Evolutionary conservation across 768 basidiomycete genomes (phyloP), one percentile per base, ranked within the genome.

Genomic region (Suillus fuscotomentosus): DNA sequence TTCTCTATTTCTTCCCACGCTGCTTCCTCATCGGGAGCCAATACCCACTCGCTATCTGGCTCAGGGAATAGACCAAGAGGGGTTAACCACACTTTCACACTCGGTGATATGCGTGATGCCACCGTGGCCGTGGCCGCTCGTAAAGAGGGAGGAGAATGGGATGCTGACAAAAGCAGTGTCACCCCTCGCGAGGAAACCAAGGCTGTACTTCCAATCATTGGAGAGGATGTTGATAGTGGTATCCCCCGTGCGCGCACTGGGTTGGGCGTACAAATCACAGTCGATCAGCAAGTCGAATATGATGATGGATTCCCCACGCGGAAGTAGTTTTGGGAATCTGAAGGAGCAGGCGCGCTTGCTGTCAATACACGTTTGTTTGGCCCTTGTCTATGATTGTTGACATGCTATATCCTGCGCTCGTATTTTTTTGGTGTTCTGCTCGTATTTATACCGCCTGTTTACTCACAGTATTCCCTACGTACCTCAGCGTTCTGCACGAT

Each of bases 241-340:
- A 68, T 41, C 41, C 43, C 34, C 36, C 39, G 61, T 60, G 67
- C 5, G 63, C 63, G 11, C 68, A 72, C 36, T 65, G 70, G 0
- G 68, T 70, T 72, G 47, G 86, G 86, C n/a, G 85, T 88, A 42
- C 86, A 86, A 68, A 79, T 88, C 63, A 86, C 86, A 1, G 81
- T 88, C 61, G 82, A 88, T 64, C 75, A 82, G 47, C 81, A 88
- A 68, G 78, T 87, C 59, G 83, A 84, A 34, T 86, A 84, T 63
- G 84, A 85, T 62, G 70, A 75, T 6, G 62, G 51, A 9, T 1
- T 60, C 27, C 65, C 68, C 6, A 66, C 65, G 15, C 69, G 63
- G 50, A 67, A 67, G 48, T 74, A 62, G 68, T 34, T 6, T 39
- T n/a, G 14, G 14, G 13, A n/a, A 61, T 61, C 9, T 17, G 10